Percentiles rank a stretch among this genome's conserved stretches.
Conservation (phyloP, 352 stramenopile genomes). For the Blastocystis sp. region DNA sequence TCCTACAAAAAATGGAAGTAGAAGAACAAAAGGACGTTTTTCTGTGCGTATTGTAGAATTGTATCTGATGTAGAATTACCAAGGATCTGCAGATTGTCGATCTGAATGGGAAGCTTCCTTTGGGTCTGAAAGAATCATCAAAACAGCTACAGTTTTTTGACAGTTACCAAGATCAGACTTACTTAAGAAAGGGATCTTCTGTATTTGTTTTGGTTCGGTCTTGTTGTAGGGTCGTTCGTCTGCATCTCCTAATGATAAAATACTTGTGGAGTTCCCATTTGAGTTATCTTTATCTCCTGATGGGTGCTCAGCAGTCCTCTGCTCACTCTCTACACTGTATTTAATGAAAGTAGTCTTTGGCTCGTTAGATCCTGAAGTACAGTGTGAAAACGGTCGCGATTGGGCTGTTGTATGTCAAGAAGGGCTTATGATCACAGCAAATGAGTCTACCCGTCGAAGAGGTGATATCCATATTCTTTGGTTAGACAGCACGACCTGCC, state of each 20-base stretch:
- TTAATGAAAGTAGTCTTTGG: neutral
- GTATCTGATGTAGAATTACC: neutral
- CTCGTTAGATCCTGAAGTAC: neutral
- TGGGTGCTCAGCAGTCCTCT: neutral
- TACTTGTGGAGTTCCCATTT: neutral
- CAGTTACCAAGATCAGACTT: neutral
- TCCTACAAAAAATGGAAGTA: neutral
- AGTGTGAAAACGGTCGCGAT: neutral
- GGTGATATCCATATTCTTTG: neutral
- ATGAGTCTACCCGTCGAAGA: neutral
- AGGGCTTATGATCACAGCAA: neutral
- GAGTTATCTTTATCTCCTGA: slow-evolving; percentile 1
- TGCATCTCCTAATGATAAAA: too few species aligned
- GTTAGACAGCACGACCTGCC: neutral
- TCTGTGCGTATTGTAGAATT: neutral
- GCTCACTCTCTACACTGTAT: neutral
- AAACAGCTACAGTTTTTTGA: neutral
- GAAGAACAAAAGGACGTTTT: neutral
- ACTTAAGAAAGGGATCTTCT: neutral
- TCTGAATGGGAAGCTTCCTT: neutral
- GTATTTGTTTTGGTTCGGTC: too few species aligned
- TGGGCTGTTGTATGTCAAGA: neutral
- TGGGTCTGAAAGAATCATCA: neutral
- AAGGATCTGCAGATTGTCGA: neutral
- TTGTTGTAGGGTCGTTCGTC: too few species aligned